Conservation (phyloP, 768 basidiomycete species). For the Coprinopsis marcescibilis region DNA sequence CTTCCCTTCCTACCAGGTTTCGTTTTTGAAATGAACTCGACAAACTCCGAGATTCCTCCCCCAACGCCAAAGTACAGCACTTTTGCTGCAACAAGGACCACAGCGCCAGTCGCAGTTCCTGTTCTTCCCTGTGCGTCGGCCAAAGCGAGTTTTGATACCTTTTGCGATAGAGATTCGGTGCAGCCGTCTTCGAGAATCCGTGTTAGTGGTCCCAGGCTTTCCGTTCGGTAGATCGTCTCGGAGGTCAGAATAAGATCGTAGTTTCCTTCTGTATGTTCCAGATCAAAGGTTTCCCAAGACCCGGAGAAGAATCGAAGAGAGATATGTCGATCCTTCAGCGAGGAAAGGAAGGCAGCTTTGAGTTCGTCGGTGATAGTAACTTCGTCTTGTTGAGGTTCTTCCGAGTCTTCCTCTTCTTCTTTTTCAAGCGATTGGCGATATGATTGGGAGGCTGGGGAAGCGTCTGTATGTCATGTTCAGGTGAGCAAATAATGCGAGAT, state of each 20-base stretch:
- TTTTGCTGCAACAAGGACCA: slow-evolving; percentile 85
- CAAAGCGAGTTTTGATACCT: background rate
- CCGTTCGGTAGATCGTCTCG: slow-evolving; percentile 84
- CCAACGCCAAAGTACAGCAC: slow-evolving; percentile 94
- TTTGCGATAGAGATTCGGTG: slow-evolving; percentile 20
- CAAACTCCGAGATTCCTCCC: slow-evolving; percentile 71
- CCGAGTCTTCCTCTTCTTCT: slow-evolving; percentile 27
- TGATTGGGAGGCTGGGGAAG: slow-evolving; percentile 47
- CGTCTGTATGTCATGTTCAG: slow-evolving; percentile 38
- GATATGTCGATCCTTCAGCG: slow-evolving; percentile 51
- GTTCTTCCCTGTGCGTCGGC: background rate
- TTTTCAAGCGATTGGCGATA: slow-evolving; percentile 35
- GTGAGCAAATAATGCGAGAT: background rate
- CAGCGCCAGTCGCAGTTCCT: slow-evolving; percentile 11
- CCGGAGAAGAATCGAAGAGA: slow-evolving; percentile 74
- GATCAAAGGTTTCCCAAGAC: slow-evolving; percentile 62
- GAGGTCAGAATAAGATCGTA: slow-evolving; percentile 82
- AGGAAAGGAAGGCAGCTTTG: slow-evolving; percentile 54
- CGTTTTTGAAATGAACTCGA: slow-evolving; percentile 51
- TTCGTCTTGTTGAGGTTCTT: slow-evolving; percentile 53
- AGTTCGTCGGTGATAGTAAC: slow-evolving; percentile 63
- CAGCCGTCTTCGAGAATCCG: slow-evolving; percentile 51
- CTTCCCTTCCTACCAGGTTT: slow-evolving; percentile 22
- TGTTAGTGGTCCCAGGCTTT: slow-evolving; percentile 39
- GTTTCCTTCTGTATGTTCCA: slow-evolving; percentile 22